phyloP scores from a whole-genome alignment of 371 early-diverging fungal genomes.

The Mortierella sp. region DNA sequence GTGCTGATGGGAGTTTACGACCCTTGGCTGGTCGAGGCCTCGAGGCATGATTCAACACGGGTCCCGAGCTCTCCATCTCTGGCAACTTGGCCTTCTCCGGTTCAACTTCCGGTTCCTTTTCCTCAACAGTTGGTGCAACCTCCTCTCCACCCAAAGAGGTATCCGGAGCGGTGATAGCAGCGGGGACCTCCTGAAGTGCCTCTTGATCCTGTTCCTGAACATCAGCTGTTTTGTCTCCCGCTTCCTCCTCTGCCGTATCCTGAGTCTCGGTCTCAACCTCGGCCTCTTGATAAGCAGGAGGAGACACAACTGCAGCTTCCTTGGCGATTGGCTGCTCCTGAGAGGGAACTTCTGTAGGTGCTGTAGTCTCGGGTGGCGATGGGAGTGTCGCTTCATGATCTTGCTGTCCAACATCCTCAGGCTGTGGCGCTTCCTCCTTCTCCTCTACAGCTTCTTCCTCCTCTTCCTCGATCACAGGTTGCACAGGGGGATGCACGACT shows the following conservation, averaged over 20 bases:
- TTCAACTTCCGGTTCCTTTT: slow-evolving; percentile 20
- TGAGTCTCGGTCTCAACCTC: neutral
- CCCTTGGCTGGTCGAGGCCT: slow-evolving; percentile 53
- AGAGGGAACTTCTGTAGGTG: neutral
- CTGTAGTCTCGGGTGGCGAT: neutral
- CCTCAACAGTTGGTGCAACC: slow-evolving; percentile 10
- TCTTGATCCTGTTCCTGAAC: slow-evolving; percentile 11
- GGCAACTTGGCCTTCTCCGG: slow-evolving; percentile 48
- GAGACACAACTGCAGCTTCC: neutral
- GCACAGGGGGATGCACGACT: no score
- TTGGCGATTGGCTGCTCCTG: slow-evolving; percentile 12
- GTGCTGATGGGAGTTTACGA: slow-evolving; percentile 45
- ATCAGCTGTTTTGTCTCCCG: slow-evolving; percentile 5
- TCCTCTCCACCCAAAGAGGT: slow-evolving; percentile 2
- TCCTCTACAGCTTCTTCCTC: slow-evolving; percentile 8
- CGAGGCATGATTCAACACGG: slow-evolving; percentile 36
- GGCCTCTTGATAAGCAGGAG: slow-evolving; percentile 1
- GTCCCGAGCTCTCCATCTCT: slow-evolving; percentile 47
- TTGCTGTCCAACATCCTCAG: slow-evolving; percentile 2
- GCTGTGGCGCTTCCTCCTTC: slow-evolving; percentile 15
- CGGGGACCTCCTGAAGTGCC: slow-evolving; percentile 7
- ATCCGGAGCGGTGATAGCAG: neutral
- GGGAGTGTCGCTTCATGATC: neutral
- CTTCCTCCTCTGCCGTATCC: no score
- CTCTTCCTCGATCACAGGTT: slow-evolving; percentile 1